Percentiles rank a stretch among this genome's conserved stretches.
phyloP scores from a whole-genome alignment of 148 eudicot genomes.

The Salicornia ramosissima region DNA sequence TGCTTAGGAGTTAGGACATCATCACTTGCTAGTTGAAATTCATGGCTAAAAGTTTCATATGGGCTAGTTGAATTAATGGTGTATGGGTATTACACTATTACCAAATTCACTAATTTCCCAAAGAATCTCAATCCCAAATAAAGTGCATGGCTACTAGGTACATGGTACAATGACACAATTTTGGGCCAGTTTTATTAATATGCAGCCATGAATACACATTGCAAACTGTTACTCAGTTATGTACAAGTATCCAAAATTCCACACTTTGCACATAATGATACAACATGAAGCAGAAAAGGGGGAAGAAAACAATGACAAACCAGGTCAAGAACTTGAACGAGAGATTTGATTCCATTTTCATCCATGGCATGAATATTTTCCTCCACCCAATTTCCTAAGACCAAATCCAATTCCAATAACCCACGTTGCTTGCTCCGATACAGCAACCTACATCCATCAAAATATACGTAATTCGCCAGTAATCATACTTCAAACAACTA shows the following conservation, averaged over 20 bases:
- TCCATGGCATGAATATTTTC: slow-evolving; percentile 77
- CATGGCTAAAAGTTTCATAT: too few relatives aligned
- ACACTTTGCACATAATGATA: neutral
- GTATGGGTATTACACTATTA: too few relatives aligned
- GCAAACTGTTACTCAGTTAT: too few relatives aligned
- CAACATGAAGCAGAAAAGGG: neutral
- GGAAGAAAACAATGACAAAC: slow-evolving; percentile 30
- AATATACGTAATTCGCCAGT: neutral
- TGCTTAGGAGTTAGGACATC: too few relatives aligned
- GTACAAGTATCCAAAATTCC: neutral
- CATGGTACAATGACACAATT: too few relatives aligned
- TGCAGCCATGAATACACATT: neutral
- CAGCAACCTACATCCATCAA: slow-evolving; percentile 43
- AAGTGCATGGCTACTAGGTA: neutral
- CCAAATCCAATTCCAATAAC: slow-evolving; percentile 82
- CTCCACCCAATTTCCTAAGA: slow-evolving; percentile 95
- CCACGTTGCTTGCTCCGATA: slow-evolving; percentile 99
- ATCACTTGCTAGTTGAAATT: too few relatives aligned
- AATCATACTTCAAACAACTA: neutral
- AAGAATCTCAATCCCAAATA: too few relatives aligned
- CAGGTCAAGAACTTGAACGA: slow-evolving; percentile 82
- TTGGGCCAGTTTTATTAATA: too few relatives aligned
- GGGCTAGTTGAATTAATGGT: too few relatives aligned
- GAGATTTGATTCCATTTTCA: slow-evolving; percentile 65
- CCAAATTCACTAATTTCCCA: too few relatives aligned